Percentiles rank a stretch among this genome's conserved stretches.
These are phyloP conservation scores for Talaromyces adpressus DNA, from an alignment of 495 filamentous ascomycete species.

Conservation along the genomic window DNA sequence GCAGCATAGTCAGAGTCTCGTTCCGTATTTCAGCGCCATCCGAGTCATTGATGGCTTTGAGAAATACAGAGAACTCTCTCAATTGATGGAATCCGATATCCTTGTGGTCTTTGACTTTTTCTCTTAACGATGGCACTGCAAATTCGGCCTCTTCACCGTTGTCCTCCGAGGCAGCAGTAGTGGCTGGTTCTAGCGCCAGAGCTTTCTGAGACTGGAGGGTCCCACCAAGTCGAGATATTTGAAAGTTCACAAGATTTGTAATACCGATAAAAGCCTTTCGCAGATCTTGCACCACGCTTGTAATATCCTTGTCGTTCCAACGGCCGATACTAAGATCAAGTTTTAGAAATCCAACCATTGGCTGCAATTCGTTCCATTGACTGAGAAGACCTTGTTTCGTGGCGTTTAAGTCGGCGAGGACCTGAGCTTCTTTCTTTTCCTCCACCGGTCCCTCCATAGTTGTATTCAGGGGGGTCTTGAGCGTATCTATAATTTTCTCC, in stretches of 20 bases:
- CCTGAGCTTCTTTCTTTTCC: slow-evolving; percentile 10
- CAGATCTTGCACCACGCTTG: slow-evolving; percentile 15
- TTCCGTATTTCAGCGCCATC: slow-evolving; percentile 17
- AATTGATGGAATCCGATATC: slow-evolving; percentile 23
- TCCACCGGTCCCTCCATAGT: slow-evolving; percentile 14
- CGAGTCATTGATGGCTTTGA: slow-evolving; percentile 17
- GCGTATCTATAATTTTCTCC: slow-evolving; percentile 22
- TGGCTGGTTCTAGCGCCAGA: background rate
- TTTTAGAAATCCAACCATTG: slow-evolving; percentile 18
- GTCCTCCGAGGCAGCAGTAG: background rate
- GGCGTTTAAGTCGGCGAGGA: slow-evolving; percentile 11
- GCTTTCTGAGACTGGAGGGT: slow-evolving; percentile 8
- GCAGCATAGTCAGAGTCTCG: slow-evolving; percentile 21
- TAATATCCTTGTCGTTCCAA: slow-evolving; percentile 17
- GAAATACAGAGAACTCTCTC: slow-evolving; percentile 17
- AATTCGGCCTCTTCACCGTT: background rate
- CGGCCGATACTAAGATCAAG: slow-evolving; percentile 20
- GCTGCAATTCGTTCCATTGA: slow-evolving; percentile 15
- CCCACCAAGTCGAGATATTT: slow-evolving; percentile 11
- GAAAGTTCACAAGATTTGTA: slow-evolving; percentile 16
- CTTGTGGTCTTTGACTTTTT: background rate
- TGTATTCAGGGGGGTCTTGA: slow-evolving; percentile 24
- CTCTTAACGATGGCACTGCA: slow-evolving; percentile 3
- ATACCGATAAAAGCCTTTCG: slow-evolving; percentile 13
- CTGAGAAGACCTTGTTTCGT: slow-evolving; percentile 9